phyloP scores from a whole-genome alignment of 345 rosid genomes.

The Aurinia saxatilis region DNA sequence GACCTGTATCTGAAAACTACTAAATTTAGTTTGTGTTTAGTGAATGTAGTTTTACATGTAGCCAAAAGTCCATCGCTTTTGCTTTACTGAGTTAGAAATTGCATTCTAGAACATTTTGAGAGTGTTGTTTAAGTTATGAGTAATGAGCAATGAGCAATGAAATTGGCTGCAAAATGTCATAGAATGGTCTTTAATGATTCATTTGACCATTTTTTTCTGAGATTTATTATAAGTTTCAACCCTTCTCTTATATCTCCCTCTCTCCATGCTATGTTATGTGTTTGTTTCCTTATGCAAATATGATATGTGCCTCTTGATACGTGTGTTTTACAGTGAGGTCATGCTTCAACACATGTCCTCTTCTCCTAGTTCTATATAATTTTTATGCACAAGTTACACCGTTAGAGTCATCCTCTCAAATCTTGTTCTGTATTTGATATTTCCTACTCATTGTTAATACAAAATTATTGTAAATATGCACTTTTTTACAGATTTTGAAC shows the following conservation, averaged over 20 bases:
- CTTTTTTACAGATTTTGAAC: no score
- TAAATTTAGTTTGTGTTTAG: conserved; percentile 24
- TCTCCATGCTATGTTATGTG: no score
- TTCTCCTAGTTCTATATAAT: not conserved
- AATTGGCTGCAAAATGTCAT: not conserved
- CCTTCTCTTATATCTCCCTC: no score
- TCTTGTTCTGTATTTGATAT: not conserved
- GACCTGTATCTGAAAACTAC: conserved; percentile 74
- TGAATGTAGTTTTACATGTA: not conserved
- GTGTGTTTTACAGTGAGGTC: not conserved
- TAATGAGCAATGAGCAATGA: not conserved
- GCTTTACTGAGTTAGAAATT: not conserved
- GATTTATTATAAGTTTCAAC: no score
- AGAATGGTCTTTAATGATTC: not conserved
- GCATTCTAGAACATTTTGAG: not conserved
- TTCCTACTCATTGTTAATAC: no score
- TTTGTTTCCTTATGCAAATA: no score
- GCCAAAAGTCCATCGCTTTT: not conserved
- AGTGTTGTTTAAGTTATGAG: no score
- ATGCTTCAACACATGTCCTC: not conserved
- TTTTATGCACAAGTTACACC: not conserved
- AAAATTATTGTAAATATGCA: no score
- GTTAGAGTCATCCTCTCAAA: not conserved
- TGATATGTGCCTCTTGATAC: not conserved
- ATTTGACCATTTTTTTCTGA: no score